Evolutionary conservation across 768 basidiomycete genomes (phyloP), one percentile per base, ranked within the genome.

Genomic region (Trametes sanguinea): DNA sequence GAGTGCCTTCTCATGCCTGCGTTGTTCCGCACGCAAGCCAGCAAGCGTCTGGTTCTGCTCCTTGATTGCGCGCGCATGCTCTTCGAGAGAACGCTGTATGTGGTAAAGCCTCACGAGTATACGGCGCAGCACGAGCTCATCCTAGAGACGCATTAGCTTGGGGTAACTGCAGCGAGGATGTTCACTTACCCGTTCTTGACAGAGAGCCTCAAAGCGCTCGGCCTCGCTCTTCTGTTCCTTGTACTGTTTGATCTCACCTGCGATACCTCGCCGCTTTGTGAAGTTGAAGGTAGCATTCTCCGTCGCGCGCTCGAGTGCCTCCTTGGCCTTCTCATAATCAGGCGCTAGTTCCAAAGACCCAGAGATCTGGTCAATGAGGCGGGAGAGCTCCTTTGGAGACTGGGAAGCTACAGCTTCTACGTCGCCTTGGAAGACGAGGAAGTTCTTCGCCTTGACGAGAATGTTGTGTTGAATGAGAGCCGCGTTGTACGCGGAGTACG

Each of bases 391-490:
- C 61, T 88, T 87, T 14, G 97, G 85, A 0, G 92, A 94, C 68
- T 99, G 97, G 2, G 92, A 92, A 0, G 97, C 97, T 37, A 99
- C 93, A 2, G 94, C 93, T 76, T 99, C 97, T 35, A 99, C 97
- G 71, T 98, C 97, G 54, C 97, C 97, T 72, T 99, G 97, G 78
- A 99, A 98, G 10, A 98, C 97, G 54, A 98, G 88, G 70, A 98
- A 99, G 78, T 98, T 98, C 79, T 98, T 98, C 11, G 97, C 97
- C 76, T 97, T 98, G 70, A 98, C 95, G 50, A 98, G 90, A 70
- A 99, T 93, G 70, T 98, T 97, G 70, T 97, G 95, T 6, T 82
- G 78, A 58, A 90, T 82, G 29, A 99, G 88, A 11, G 92, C 90
- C 5, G 87, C 80, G 62, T 97, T 97, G 80, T 98, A 99, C 1